Percentiles rank a stretch among this genome's conserved stretches.
These are phyloP conservation scores for Artemisia annua DNA, from an alignment of 129 eudicot genomes.

Conservation along the genomic window DNA sequence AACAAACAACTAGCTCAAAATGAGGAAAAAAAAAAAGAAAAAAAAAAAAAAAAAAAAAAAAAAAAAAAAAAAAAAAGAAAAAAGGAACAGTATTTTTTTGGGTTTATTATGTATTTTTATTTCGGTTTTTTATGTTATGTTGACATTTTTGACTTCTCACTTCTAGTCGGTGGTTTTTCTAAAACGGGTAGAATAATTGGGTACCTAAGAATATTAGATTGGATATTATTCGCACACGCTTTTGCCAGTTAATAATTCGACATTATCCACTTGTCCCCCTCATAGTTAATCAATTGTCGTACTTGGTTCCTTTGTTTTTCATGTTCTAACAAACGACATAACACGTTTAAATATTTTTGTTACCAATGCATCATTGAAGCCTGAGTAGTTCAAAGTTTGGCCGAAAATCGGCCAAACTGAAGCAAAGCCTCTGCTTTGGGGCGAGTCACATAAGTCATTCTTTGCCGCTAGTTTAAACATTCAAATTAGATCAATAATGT, in stretches of 20 bases:
- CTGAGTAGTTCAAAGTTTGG: no score
- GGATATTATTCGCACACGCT: constrained; percentile 36
- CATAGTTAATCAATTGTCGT: background rate
- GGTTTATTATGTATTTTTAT: no score
- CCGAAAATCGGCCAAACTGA: no score
- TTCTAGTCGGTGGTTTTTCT: constrained; percentile 21
- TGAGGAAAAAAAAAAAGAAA: no score
- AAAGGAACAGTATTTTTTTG: background rate
- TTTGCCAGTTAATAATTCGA: constrained; percentile 12
- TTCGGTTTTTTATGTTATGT: no score
- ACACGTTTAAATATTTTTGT: background rate
- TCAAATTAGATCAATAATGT: background rate
- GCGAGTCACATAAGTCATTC: no score
- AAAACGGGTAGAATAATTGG: background rate
- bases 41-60: no score
- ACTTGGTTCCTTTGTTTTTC: background rate
- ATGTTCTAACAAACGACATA: background rate
- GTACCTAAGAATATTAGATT: constrained; percentile 6
- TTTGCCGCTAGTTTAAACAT: no score
- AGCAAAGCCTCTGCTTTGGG: no score
- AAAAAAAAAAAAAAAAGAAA: background rate
- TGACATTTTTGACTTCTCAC: background rate
- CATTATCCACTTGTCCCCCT: background rate
- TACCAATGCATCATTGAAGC: no score
- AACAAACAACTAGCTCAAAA: no score